Base-by-base conservation (phyloP, 2,329 filamentous ascomycete species). In the Neofusicoccum laricinum region DNA sequence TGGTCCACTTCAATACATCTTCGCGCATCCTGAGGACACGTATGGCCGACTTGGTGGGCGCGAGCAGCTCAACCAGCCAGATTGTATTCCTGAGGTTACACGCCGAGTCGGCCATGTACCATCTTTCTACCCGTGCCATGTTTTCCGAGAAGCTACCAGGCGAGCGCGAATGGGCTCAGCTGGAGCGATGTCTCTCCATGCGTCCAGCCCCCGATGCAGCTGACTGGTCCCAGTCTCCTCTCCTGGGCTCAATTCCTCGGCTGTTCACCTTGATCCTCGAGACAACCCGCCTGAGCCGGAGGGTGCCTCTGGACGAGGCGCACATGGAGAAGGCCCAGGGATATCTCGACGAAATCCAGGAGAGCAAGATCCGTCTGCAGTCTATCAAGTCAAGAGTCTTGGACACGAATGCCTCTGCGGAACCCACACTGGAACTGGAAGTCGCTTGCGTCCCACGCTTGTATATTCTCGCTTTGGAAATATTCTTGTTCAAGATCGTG, bases 41-140 rank as follows among this genome's bases (percentile, higher is more conserved):
- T 1, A 45, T 21, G 53, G 10, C 8, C 15, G 40, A 46, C 4
- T 4, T 46, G 40, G 21, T 19, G 11, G 10, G 38, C 14, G 12
- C 15, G 15, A 10, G n/a, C 15, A 14, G 4, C 14, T 17, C 40
- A n/a, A 49, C 15, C 2, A 25, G 51, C 15, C 51, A 57, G 14
- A 7, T 6, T 5, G 30, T 49, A 3, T 50, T 61, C 53, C n/a
- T 58, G 25, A 21, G 43, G 7, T 17, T 61, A 8, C 45, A 61
- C 25, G 58, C 58, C 32, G 58, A 61, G n/a, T 61, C 58, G 3
- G 45, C 58, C 21, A 45, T 61, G 58, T 61, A 61, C 58, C 58
- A 61, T 36, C 43, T 61, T 12, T 48, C 58, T 1, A 61, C 58
- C 32, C 45, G 58, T 11, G 58, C 58, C 32, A 14, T 61, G 3